Evolutionary conservation across 148 eudicot species (phyloP).

Genomic region (Beta vulgaris): DNA sequence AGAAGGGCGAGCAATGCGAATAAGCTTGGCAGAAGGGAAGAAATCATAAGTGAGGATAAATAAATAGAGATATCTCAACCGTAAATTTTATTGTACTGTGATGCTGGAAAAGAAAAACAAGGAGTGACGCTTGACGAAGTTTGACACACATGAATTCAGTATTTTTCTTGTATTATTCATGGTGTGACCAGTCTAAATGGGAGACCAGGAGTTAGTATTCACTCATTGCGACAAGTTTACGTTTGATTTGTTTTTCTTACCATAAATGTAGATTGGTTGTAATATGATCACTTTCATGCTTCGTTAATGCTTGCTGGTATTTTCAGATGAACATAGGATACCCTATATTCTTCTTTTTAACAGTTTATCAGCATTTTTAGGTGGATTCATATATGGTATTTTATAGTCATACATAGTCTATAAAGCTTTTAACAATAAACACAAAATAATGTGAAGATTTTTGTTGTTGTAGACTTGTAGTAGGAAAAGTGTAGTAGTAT

Average conservation of each 20-base stretch:
- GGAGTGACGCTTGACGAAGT: neutral
- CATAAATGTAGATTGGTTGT: neutral
- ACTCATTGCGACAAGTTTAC: neutral
- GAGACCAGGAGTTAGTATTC: too few relatives aligned
- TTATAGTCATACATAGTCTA: too few relatives aligned
- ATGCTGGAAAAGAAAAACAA: neutral
- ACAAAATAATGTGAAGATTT: too few relatives aligned
- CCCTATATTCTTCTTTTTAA: too few relatives aligned
- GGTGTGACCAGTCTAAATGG: too few relatives aligned
- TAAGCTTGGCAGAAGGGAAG: constrained; percentile 79
- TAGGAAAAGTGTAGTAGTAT: too few relatives aligned
- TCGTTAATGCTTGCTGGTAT: neutral
- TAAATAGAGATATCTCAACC: neutral
- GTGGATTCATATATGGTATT: too few relatives aligned
- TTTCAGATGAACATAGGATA: too few relatives aligned
- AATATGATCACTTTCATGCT: neutral
- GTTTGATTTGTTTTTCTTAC: neutral
- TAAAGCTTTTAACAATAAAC: too few relatives aligned
- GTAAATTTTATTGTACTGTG: too few relatives aligned
- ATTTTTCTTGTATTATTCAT: neutral
- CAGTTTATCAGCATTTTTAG: too few relatives aligned
- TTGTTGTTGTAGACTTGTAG: too few relatives aligned
- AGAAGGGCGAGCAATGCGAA: constrained; percentile 78
- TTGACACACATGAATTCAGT: neutral
- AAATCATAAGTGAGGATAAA: constrained; percentile 22